Evolutionary conservation across 768 basidiomycete species (phyloP).

Genomic region (Boletus reticuloceps): DNA sequence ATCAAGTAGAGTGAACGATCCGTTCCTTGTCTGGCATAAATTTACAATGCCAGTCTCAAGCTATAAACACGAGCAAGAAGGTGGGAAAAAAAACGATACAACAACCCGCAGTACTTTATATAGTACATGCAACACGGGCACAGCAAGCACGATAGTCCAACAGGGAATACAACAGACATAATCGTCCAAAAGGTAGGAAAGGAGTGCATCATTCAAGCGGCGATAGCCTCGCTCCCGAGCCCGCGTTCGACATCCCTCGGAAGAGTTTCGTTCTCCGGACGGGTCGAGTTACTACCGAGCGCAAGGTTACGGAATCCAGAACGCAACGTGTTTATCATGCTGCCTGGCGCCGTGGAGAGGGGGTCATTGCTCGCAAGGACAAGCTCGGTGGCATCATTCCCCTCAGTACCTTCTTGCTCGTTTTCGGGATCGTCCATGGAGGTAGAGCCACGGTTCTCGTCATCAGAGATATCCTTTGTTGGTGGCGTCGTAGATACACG

Average conservation of each 20-base stretch:
- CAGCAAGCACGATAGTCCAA: background rate
- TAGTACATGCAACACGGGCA: background rate
- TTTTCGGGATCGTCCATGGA: slow-evolving; percentile 28
- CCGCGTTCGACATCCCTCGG: slow-evolving; percentile 30
- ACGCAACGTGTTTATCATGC: slow-evolving; percentile 26
- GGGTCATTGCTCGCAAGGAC: slow-evolving; percentile 8
- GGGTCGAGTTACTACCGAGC: slow-evolving; percentile 6
- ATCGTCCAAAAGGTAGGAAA: background rate
- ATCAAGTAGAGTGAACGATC: background rate
- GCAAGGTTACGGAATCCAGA: slow-evolving; percentile 28
- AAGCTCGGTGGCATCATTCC: background rate
- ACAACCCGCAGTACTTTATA: background rate
- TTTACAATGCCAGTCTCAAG: background rate
- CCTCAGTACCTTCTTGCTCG: slow-evolving; percentile 17
- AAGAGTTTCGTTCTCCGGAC: slow-evolving; percentile 26
- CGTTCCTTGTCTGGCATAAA: background rate
- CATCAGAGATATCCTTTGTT: slow-evolving; percentile 37
- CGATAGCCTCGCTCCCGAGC: slow-evolving; percentile 2
- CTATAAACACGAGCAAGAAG: background rate
- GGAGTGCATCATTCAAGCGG: slow-evolving; percentile 5
- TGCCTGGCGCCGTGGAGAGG: slow-evolving; percentile 4
- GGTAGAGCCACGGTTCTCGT: slow-evolving; percentile 24
- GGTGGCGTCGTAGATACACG: slow-evolving; percentile 74
- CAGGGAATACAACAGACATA: background rate
- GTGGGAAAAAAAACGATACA: background rate